Base-by-base conservation (phyloP, 2,329 filamentous ascomycete genomes). In the Trichoderma arundinaceum region DNA sequence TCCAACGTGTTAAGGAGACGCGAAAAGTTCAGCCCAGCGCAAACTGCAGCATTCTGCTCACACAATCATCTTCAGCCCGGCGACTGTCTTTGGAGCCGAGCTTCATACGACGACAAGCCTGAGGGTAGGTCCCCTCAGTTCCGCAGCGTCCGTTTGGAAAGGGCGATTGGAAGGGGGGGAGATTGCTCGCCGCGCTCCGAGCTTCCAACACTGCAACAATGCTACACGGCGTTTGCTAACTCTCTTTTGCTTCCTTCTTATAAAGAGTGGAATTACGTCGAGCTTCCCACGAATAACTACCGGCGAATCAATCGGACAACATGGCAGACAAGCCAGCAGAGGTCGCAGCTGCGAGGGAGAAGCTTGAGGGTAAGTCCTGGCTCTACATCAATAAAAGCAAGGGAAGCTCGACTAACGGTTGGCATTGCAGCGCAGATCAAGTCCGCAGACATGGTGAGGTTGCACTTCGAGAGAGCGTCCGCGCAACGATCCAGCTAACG, bases 361-460 rank as follows among this genome's bases (percentile, higher is more conserved):
- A 92, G 86, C 87, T 93, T 62, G 91, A 94, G 78, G 87, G 90
- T 91, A 78, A 77, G 78, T 62, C 68, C 33, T 13, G 32, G 32
- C 10, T 22, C 49, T 13, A 17, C 12, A 49, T 12, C 49, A 46
- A 8, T 32, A 38, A 10, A 13, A 22, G 8, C 1, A 10, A 32
- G 19, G 12, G 53, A 19, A 48, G 51, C 52, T 15, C 46, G 48
- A 63, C 68, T 70, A 67, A 70, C 67, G 7, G 38, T 22, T 39
- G 54, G 73, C 71, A 41, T 61, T 32, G 41, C 75, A 99, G 95
- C 92, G 69, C 93, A 97, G 82, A 90, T 99, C 80, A 99, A 99
- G 84, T 97, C 94, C 72, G 94, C 92, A 67, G 95, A 99, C 77
- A 99, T 99, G 95, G 95, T 98, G 85, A 61, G 67, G 66, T n/a